These are phyloP conservation scores for Calonectria ilicicola DNA, from an alignment of 2,329 filamentous ascomycete genomes.

Conservation along the genomic window DNA sequence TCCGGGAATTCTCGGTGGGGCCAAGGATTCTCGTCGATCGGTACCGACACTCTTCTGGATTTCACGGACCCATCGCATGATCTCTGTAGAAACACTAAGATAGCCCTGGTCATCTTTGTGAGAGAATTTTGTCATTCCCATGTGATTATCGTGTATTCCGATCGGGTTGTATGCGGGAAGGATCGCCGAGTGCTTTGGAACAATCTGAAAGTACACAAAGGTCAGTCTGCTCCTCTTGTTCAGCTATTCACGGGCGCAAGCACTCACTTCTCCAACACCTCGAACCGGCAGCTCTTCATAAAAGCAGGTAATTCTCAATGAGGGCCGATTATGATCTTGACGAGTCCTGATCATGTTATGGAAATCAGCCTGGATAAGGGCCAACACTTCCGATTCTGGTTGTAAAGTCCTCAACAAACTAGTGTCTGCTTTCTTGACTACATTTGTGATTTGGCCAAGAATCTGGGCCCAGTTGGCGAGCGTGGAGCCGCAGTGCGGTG, in stretches of 20 bases:
- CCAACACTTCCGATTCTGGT: not conserved
- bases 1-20: too few species aligned
- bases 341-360: not conserved
- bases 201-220: not conserved
- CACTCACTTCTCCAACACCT: not conserved
- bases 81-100: not conserved
- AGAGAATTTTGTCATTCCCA: not conserved
- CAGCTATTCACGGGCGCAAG: rapidly evolving
- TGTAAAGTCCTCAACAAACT: not conserved
- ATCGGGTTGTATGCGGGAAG: not conserved
- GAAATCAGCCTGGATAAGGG: not conserved
- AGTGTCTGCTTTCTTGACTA: not conserved
- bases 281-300: not conserved
- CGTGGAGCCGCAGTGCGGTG: not conserved
- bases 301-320: not conserved
- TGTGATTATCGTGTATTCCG: not conserved
- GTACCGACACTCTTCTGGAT: not conserved
- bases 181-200: not conserved
- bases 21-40: not conserved
- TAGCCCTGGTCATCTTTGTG: not conserved
- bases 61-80: not conserved
- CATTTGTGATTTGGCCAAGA: not conserved
- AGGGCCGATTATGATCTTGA: not conserved
- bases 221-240: not conserved
- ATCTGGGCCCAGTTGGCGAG: not conserved